Evolutionary conservation across 2,329 filamentous ascomycete species (phyloP).

Genomic region (Fusarium paranaense): DNA sequence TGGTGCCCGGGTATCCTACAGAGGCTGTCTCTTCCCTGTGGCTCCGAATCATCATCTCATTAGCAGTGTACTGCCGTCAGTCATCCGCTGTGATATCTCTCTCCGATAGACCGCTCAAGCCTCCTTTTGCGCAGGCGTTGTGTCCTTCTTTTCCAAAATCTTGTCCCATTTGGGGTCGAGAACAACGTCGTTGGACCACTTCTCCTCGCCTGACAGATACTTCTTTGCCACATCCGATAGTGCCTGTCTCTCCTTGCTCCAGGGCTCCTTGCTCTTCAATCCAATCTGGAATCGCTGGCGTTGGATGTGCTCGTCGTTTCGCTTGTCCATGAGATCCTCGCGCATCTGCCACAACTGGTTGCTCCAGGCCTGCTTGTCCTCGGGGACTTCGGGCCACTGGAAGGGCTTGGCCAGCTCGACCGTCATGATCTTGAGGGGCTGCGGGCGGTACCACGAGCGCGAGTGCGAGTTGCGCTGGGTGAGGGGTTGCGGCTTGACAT

Average conservation of each 20-base stretch:
- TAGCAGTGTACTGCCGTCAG: constrained; percentile 28
- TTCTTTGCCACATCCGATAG: constrained; percentile 74
- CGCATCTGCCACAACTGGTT: constrained; percentile 67
- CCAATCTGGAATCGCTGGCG: constrained; percentile 51
- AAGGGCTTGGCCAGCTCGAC: constrained; percentile 90
- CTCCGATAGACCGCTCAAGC: constrained; percentile 17
- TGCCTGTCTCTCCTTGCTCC: constrained; percentile 55
- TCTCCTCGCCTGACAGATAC: constrained; percentile 69
- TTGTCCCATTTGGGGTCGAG: constrained; percentile 62
- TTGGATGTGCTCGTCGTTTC: constrained; percentile 50
- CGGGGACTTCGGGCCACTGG: constrained; percentile 81
- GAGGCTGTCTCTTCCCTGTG: constrained; percentile 19
- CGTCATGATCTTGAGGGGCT: constrained; percentile 90
- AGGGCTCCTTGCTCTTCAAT: constrained; percentile 55
- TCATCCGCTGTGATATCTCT: constrained; percentile 13
- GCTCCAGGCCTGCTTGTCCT: constrained; percentile 73
- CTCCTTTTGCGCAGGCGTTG: constrained; percentile 42
- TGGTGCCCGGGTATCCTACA: constrained; percentile 46
- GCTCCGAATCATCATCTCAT: constrained; percentile 33
- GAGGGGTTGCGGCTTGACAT: constrained; percentile 72
- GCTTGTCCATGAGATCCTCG: constrained; percentile 58
- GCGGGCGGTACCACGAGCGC: constrained; percentile 75
- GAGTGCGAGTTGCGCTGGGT: constrained; percentile 62
- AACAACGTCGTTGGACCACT: constrained; percentile 66
- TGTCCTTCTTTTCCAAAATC: constrained; percentile 42